These are phyloP conservation scores for Dryas alaskensis DNA, from an alignment of 306 rosid genomes.

Conservation along the genomic window DNA sequence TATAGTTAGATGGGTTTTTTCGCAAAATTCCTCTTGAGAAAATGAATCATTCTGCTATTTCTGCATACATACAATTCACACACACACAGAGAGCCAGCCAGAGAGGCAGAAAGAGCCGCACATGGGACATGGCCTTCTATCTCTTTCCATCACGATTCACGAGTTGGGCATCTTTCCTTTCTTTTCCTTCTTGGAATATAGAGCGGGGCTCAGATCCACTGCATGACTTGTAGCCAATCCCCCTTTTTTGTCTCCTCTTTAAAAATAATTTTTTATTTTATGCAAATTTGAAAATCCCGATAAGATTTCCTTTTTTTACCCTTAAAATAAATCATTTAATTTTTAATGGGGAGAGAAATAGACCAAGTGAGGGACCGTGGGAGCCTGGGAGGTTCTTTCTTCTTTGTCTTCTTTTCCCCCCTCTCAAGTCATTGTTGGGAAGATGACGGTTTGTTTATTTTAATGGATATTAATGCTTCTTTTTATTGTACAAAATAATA, in stretches of 20 bases:
- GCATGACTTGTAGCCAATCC: conserved; percentile 34
- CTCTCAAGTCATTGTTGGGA: not conserved
- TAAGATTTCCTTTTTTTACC: conserved; percentile 19
- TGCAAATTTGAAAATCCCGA: conserved; percentile 34
- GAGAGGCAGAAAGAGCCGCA: conserved; percentile 14
- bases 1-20: not conserved
- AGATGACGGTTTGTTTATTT: not conserved
- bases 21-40: not conserved
- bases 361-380: not conserved
- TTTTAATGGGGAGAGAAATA: conserved; percentile 4
- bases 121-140: conserved; percentile 27
- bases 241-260: not conserved
- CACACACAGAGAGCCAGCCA: not conserved
- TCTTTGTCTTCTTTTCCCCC: not conserved
- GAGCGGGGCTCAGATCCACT: conserved; percentile 38
- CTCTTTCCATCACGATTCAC: conserved; percentile 37
- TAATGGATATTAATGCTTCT: not conserved
- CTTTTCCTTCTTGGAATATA: not conserved
- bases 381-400: not conserved
- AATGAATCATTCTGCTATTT: not conserved
- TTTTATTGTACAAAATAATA: not conserved
- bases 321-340: not conserved
- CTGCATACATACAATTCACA: not conserved
- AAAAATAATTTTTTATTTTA: conserved; percentile 7
- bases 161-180: conserved; percentile 29